phyloP scores from a whole-genome alignment of 495 filamentous ascomycete genomes.

The Trichodelitschia bisporula region DNA sequence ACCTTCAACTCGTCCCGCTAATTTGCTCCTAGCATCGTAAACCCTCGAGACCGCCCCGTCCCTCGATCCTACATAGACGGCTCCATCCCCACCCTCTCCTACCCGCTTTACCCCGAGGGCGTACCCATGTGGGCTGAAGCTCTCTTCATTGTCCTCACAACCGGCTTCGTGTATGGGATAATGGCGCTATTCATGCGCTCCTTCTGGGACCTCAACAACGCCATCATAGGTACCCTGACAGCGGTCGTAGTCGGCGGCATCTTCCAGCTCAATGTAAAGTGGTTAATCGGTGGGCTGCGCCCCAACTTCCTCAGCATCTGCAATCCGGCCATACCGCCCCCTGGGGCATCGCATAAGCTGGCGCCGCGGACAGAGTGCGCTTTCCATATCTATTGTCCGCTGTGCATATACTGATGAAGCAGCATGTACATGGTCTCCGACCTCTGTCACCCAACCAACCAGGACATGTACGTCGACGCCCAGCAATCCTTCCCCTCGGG shows the following conservation, averaged over 20 bases:
- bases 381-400: no score
- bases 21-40: no score
- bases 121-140: slow-evolving; percentile 35
- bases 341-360: no score
- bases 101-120: slow-evolving; percentile 34
- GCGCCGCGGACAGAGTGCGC: no score
- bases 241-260: slow-evolving; percentile 29
- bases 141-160: slow-evolving; percentile 26
- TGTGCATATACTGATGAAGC: no score
- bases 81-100: no score
- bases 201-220: slow-evolving; percentile 46
- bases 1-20: no score
- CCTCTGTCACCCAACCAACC: no score
- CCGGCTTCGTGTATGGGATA: slow-evolving; percentile 22
- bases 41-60: no score
- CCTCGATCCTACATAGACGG: no score
- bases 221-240: slow-evolving; percentile 32
- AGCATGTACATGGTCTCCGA: no score
- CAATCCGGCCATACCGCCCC: slow-evolving; percentile 16
- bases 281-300: slow-evolving; percentile 25
- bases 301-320: slow-evolving; percentile 29
- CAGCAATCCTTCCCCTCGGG: slow-evolving; percentile 26
- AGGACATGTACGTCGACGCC: slow-evolving; percentile 22
- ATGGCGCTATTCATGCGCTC: no score
- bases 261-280: slow-evolving; percentile 30